Evolutionary conservation across 495 filamentous ascomycete species (phyloP).

Genomic region (Wilcoxina mikolae): DNA sequence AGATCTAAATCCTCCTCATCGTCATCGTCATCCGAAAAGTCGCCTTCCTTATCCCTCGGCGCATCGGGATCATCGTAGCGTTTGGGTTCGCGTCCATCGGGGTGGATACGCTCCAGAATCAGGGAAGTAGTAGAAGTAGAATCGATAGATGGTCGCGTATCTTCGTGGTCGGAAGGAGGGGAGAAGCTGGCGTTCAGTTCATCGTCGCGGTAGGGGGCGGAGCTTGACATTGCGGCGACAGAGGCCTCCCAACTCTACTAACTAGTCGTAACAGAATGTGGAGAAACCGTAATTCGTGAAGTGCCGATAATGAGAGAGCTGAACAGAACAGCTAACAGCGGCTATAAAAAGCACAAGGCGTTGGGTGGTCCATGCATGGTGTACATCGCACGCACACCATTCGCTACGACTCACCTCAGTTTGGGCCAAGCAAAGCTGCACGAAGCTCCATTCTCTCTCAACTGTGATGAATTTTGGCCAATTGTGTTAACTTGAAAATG

Average conservation of each 20-base stretch:
- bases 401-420: background rate
- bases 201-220: background rate
- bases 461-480: background rate
- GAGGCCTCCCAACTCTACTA: too few relatives aligned
- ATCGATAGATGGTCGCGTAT: conserved; percentile 41
- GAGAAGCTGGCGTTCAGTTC: conserved; percentile 4
- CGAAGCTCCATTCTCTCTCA: background rate
- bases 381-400: background rate
- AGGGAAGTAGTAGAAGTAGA: conserved; percentile 64
- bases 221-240: conserved; percentile 7
- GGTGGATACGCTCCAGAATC: conserved; percentile 54
- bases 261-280: background rate
- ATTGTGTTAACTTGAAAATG: too few relatives aligned
- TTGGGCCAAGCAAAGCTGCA: background rate
- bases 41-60: conserved; percentile 28
- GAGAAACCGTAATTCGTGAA: too few relatives aligned
- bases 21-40: conserved; percentile 31
- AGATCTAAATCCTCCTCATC: conserved; percentile 36
- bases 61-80: conserved; percentile 8
- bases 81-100: conserved; percentile 1
- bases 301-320: background rate
- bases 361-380: background rate
- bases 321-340: background rate
- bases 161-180: conserved; percentile 19
- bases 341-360: background rate